These are phyloP conservation scores for Xerocomus potaroensis DNA, from an alignment of 768 basidiomycete species.

Conservation along the genomic window DNA sequence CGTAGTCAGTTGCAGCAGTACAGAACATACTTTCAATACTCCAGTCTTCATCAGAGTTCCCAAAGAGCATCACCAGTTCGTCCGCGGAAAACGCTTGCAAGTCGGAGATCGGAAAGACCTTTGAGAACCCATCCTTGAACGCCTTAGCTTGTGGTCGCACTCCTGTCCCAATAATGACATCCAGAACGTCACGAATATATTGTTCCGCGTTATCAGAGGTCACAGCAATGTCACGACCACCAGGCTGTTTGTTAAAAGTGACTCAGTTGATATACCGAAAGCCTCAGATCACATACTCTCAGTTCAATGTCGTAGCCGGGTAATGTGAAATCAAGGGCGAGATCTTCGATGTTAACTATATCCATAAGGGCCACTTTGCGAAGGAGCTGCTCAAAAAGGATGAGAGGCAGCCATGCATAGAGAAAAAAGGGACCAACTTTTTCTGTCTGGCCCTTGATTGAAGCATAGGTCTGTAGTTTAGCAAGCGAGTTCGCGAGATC, in stretches of 20 bases:
- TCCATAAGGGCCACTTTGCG: constrained; percentile 57
- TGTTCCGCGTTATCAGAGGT: constrained; percentile 84
- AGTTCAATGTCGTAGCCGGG: constrained; percentile 95
- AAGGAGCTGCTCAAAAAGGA: constrained; percentile 36
- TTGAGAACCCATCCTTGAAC: constrained; percentile 92
- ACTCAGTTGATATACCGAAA: neutral
- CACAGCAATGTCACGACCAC: constrained; percentile 77
- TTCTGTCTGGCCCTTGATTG: constrained; percentile 43
- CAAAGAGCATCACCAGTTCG: constrained; percentile 94
- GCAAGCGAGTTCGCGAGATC: constrained; percentile 82
- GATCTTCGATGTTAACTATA: constrained; percentile 72
- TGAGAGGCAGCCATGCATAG: neutral
- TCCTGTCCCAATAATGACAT: constrained; percentile 83
- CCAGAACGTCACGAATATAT: constrained; percentile 82
- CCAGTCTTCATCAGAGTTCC: constrained; percentile 99
- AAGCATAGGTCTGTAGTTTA: constrained; percentile 69
- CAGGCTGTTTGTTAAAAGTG: constrained; percentile 44
- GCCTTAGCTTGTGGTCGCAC: constrained; percentile 77
- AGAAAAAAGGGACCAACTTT: constrained; percentile 40
- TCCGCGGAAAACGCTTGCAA: constrained; percentile 90
- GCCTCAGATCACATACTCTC: constrained; percentile 45
- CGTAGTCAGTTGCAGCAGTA: neutral
- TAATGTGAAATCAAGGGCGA: constrained; percentile 93
- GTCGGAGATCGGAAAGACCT: constrained; percentile 92
- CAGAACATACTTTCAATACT: constrained; percentile 70